Evolutionary conservation across 345 rosid species (phyloP).

Genomic region (Corchorus olitorius): DNA sequence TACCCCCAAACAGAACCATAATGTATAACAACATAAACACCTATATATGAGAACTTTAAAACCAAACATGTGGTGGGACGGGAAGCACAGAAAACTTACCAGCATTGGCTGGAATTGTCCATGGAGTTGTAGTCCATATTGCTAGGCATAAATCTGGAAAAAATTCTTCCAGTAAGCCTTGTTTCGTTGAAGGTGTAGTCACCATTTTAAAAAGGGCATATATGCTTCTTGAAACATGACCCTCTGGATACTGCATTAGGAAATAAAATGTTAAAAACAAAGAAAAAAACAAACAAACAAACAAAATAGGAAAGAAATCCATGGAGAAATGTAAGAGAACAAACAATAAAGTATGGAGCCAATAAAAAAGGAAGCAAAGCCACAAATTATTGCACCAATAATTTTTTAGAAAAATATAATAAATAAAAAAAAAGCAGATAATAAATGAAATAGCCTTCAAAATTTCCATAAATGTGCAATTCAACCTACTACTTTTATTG

Average conservation of each 20-base stretch:
- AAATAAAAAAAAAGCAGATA: background rate
- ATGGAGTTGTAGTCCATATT: conserved; percentile 97
- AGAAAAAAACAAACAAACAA: too few species aligned
- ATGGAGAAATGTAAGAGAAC: conserved; percentile 8
- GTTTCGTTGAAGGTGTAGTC: conserved; percentile 41
- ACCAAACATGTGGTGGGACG: background rate
- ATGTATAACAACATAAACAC: background rate
- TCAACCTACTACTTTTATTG: background rate
- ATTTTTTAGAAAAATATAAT: background rate
- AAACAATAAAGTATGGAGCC: background rate
- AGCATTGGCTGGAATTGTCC: conserved; percentile 97
- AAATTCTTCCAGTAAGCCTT: conserved; percentile 55
- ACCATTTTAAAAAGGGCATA: conserved; percentile 71
- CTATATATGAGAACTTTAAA: background rate
- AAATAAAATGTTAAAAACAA: conserved; percentile 13
- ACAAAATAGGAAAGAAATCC: conserved; percentile 9
- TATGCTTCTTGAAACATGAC: conserved; percentile 91
- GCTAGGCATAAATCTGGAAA: conserved; percentile 78
- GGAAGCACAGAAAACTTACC: conserved; percentile 43
- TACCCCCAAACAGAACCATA: background rate
- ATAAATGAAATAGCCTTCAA: background rate
- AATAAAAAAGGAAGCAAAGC: background rate
- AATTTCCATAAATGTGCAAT: background rate
- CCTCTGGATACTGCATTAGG: conserved; percentile 84
- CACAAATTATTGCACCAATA: background rate